Conservation (phyloP, 1,284 basidiomycete genomes). For the Cryptococcus sp. region DNA sequence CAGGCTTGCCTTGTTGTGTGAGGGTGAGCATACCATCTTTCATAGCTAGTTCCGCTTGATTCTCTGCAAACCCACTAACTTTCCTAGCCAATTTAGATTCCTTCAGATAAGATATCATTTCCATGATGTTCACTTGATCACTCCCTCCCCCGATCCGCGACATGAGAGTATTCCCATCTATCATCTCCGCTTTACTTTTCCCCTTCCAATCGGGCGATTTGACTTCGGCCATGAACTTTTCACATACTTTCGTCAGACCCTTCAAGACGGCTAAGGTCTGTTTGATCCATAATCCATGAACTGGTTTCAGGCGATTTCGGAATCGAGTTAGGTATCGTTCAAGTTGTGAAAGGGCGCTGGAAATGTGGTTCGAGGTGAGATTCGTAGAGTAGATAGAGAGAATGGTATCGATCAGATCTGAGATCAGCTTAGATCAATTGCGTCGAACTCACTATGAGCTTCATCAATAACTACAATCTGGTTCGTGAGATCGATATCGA, state of each 20-base stretch:
- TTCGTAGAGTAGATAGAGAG: conserved; percentile 76
- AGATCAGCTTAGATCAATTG: neutral
- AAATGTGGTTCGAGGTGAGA: conserved; percentile 60
- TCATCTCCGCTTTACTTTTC: conserved; percentile 34
- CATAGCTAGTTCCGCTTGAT: conserved; percentile 55
- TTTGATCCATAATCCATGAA: conserved; percentile 73
- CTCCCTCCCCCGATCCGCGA: conserved; percentile 61
- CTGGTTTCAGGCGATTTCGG: conserved; percentile 64
- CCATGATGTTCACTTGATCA: conserved; percentile 69
- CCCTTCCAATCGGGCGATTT: conserved; percentile 4
- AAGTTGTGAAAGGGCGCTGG: conserved; percentile 69
- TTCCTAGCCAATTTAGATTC: conserved; percentile 71
- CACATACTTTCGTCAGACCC: conserved; percentile 59
- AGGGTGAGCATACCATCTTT: conserved; percentile 41
- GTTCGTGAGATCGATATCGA: conserved; percentile 75
- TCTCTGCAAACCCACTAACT: conserved; percentile 75
- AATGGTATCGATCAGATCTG: conserved; percentile 81
- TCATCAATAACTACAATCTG: conserved; percentile 92
- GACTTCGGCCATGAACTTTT: conserved; percentile 51
- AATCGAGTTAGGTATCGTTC: conserved; percentile 75
- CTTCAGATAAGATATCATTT: conserved; percentile 77
- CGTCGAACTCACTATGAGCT: conserved; percentile 73
- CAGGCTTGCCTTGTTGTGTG: neutral
- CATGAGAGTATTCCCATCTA: conserved; percentile 58
- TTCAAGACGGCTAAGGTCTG: conserved; percentile 70